Evolutionary conservation across 164 flowering plant species (phyloP).

Genomic region (Vitis labrusca): DNA sequence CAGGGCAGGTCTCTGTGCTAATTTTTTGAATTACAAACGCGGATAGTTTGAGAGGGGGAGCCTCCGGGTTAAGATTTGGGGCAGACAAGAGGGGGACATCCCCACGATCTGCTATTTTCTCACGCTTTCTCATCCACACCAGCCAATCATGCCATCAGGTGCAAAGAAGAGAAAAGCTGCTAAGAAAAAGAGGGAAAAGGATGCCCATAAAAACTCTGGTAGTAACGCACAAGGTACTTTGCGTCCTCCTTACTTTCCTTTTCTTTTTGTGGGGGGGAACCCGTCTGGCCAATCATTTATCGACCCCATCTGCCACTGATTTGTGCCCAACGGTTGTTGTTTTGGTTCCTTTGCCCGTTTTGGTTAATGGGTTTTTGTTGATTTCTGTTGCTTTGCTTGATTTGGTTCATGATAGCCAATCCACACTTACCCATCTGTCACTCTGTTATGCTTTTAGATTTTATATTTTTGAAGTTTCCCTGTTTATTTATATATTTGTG

Average conservation of each 20-base stretch:
- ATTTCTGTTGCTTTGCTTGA: neutral
- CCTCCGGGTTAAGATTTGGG: neutral
- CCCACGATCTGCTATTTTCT: slow-evolving; percentile 9
- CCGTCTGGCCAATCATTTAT: neutral
- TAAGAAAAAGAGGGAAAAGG: slow-evolving; percentile 56
- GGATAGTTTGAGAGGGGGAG: neutral
- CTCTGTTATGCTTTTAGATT: neutral
- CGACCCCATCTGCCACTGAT: no score
- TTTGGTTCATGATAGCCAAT: neutral
- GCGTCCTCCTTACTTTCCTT: neutral
- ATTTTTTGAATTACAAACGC: no score
- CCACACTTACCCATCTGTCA: slow-evolving; percentile 6
- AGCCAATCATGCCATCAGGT: slow-evolving; percentile 70
- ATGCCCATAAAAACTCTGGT: slow-evolving; percentile 10
- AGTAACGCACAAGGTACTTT: slow-evolving; percentile 11
- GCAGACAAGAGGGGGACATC: slow-evolving; percentile 1
- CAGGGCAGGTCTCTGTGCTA: no score
- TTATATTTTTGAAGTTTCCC: neutral
- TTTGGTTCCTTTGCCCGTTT: no score
- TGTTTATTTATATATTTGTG: neutral
- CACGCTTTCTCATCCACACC: neutral
- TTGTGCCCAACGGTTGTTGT: no score
- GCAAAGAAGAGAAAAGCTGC: slow-evolving; percentile 69
- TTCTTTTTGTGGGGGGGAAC: neutral
- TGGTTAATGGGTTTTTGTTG: no score